Conservation (phyloP, 2,329 filamentous ascomycete genomes). For the Sporothrix mexicana region DNA sequence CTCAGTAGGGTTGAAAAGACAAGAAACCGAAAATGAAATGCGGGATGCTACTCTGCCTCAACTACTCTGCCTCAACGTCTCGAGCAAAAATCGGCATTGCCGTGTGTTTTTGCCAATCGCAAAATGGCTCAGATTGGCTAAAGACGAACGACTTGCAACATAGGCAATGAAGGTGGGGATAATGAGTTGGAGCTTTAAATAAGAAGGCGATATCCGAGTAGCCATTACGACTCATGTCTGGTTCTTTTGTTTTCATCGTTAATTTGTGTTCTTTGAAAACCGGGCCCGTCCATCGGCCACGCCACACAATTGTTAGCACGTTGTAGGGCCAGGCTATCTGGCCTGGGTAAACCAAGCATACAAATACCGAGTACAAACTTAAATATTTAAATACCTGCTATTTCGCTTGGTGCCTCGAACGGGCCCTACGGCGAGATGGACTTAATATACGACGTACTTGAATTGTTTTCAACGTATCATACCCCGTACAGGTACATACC, state of each 20-base stretch:
- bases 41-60: neutral
- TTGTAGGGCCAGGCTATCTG: neutral
- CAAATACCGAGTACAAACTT: neutral
- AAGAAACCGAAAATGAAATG: constrained; percentile 4
- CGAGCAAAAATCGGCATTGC: neutral
- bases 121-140: neutral
- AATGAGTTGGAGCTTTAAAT: neutral
- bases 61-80: neutral
- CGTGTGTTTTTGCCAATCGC: neutral
- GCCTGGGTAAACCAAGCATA: neutral
- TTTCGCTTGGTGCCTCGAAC: neutral
- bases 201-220: neutral
- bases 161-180: neutral
- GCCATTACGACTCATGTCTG: neutral
- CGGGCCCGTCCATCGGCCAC: neutral
- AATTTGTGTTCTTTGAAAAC: neutral
- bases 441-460: neutral
- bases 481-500: neutral
- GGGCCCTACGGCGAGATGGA: neutral
- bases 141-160: neutral
- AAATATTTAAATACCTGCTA: neutral
- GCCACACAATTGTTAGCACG: neutral
- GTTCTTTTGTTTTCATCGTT: neutral
- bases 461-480: neutral
- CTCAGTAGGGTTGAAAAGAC: neutral